Evolutionary conservation across 805 yeast species (phyloP).

Genomic region (Myxozyma vanderwaltii): DNA sequence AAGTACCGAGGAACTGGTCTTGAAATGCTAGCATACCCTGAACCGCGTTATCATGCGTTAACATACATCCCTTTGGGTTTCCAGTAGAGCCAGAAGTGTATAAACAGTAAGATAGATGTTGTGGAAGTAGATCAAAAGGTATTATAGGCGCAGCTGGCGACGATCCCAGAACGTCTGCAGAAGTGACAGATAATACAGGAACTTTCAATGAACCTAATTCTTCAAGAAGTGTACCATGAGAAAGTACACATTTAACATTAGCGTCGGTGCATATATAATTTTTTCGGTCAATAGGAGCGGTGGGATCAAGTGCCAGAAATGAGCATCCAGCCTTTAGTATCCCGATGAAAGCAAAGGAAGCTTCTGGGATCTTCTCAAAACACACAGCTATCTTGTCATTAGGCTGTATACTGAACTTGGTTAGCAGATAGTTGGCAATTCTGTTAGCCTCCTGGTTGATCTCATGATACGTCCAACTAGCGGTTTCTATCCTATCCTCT

Average conservation of each 20-base stretch:
- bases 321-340: conserved; percentile 36
- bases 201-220: neutral
- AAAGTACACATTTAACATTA: conserved; percentile 27
- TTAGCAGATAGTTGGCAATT: conserved; percentile 29
- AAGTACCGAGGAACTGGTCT: conserved; percentile 27
- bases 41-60: conserved; percentile 37
- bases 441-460: conserved; percentile 29
- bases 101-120: conserved; percentile 32
- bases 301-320: conserved; percentile 35
- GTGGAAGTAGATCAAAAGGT: neutral
- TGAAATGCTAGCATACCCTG: conserved; percentile 38
- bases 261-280: conserved; percentile 33
- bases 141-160: neutral
- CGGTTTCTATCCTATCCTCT: neutral
- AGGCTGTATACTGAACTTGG: conserved; percentile 3
- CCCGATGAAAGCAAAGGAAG: conserved; percentile 36
- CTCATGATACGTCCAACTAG: conserved; percentile 33
- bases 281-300: conserved; percentile 35
- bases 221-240: conserved; percentile 10
- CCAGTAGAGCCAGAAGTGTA: conserved; percentile 41
- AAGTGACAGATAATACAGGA: conserved; percentile 12
- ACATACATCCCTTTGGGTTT: conserved; percentile 37
- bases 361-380: conserved; percentile 36
- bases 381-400: conserved; percentile 30
- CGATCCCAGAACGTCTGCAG: neutral